phyloP scores from a whole-genome alignment of 2,329 filamentous ascomycete genomes.

The Penicillium hesseltinei region DNA sequence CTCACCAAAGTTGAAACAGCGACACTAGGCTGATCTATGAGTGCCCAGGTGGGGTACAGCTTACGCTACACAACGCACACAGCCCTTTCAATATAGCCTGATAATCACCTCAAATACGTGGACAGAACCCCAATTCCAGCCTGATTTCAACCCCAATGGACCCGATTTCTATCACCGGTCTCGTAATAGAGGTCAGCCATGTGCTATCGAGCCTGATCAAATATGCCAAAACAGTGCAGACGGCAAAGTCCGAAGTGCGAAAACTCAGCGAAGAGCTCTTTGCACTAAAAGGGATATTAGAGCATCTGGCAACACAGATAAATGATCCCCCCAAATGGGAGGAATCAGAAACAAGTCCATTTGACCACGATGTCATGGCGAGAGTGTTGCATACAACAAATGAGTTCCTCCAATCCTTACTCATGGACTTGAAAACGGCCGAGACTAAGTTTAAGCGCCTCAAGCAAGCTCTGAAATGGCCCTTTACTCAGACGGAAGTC shows the following conservation, averaged over 20 bases:
- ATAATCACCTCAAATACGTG: neutral
- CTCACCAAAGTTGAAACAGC: neutral
- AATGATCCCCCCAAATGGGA: neutral
- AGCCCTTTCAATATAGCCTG: neutral
- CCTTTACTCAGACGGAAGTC: slow-evolving; percentile 18
- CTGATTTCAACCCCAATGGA: slow-evolving; percentile 10
- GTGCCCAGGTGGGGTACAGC: slow-evolving; percentile 3
- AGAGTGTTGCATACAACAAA: slow-evolving; percentile 14
- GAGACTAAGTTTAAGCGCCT: slow-evolving; percentile 16
- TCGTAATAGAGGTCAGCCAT: slow-evolving; percentile 17
- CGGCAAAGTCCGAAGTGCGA: slow-evolving; percentile 18
- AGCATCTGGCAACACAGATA: slow-evolving; percentile 12
- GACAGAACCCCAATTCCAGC: neutral
- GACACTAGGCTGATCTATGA: neutral
- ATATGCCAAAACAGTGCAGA: slow-evolving; percentile 17
- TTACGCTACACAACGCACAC: slow-evolving; percentile 2
- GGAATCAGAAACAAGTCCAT: slow-evolving; percentile 5
- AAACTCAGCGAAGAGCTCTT: slow-evolving; percentile 22
- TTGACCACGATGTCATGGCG: slow-evolving; percentile 12
- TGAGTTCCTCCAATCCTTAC: slow-evolving; percentile 14
- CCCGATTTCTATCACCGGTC: slow-evolving; percentile 18
- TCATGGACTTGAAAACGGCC: slow-evolving; percentile 14
- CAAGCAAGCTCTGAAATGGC: slow-evolving; percentile 22
- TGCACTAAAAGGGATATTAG: slow-evolving; percentile 19
- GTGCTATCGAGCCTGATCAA: slow-evolving; percentile 16